Base-by-base conservation (phyloP, 179 eudicot species). In the Silene coronaria region DNA sequence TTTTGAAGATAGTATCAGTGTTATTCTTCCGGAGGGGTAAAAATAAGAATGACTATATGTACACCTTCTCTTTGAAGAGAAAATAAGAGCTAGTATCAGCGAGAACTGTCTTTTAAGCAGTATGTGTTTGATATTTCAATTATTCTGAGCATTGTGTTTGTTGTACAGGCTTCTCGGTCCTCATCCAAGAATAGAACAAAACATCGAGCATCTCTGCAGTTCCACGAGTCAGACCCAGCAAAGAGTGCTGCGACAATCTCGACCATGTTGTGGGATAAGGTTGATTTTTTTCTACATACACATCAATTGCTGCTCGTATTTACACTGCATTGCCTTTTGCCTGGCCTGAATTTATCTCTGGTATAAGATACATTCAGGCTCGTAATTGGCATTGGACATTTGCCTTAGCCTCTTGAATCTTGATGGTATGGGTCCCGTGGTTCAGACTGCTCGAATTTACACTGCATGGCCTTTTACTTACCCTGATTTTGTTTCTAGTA, bases 201-300 rank as follows among this genome's bases (percentile, higher is more conserved):
- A 79, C 82, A 92, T 13, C 97, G 92, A 77, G 78, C 92, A 24
- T 70, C 97, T 71, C 74, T 32, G 34, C 89, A 84, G 89, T 62
- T 81, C 71, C 88, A 79, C 79, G 93, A 83, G 73, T 79, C 67
- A 73, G 78, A 78, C 78, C 65, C 86, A 63, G 67, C 87, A 6
- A 70, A 78, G 51, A 70, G 77, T 66, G 82, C 83, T 45, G 71
- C 16, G 30, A 55, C 55, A 21, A 59, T 67, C 67, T 82, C 92
- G 71, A 80, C 91, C 38, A 77, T 82, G 30, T 8, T 65, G 4
- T 94, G 98, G 98, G 89, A 89, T 59, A 94, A 94, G 97, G 98
- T 94, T 70, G 78, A 46, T 30, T 12, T 28, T 46, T 62, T 48
- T 51, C 17, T 53, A 36, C 62, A 34, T 30, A 17, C 38, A 51